Evolutionary conservation across 305 asterid species (phyloP), one percentile per base, ranked within the genome.

Genomic region (Solanum hybrid): DNA sequence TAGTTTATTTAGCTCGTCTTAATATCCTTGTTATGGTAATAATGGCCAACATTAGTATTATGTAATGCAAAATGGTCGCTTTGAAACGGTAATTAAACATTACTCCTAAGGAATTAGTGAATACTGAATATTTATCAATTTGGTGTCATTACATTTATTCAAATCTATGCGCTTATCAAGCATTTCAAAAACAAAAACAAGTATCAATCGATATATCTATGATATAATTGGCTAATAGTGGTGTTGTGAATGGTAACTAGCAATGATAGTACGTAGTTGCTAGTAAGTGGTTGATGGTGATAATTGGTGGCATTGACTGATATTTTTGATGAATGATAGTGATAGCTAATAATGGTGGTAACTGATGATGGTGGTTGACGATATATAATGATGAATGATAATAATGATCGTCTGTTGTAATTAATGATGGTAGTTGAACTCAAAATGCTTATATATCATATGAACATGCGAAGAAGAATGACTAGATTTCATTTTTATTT

Each of bases 231-330:
- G 27, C 27, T 65, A 65, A 65, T 22, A 65, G 73, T 65, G 73
- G 73, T 65, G 73, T 22, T 8, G 6, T 22, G 12, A 65, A 5
- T 65, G 73, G 13, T 22, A 65, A 0, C 6, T 22, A 22, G 27
- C 1, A 1, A 65, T 22, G 12, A 65, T 22, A 22, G 73, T 61
- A 61, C 11, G 11, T 8, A 61, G 27, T 61, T 61, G 12, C 27
- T 61, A 61, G 2, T 61, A 20, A 61, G 26, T 61, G 73, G 73
- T 61, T 65, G 73, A 65, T 22, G 27, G 73, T 65, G 73, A 22
- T 65, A 20, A 5, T 7, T 20, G 11, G 12, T 20, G 72, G 26
- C 26, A 20, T 61, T 0, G 12, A 22, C 12, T 0, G 11, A 65
- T 65, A 65, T 12, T 65, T 65, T 22, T 65, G 5, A 10, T 65